Base-by-base conservation (phyloP, 2,329 filamentous ascomycete species). In the Pestalotiopsis sp. region DNA sequence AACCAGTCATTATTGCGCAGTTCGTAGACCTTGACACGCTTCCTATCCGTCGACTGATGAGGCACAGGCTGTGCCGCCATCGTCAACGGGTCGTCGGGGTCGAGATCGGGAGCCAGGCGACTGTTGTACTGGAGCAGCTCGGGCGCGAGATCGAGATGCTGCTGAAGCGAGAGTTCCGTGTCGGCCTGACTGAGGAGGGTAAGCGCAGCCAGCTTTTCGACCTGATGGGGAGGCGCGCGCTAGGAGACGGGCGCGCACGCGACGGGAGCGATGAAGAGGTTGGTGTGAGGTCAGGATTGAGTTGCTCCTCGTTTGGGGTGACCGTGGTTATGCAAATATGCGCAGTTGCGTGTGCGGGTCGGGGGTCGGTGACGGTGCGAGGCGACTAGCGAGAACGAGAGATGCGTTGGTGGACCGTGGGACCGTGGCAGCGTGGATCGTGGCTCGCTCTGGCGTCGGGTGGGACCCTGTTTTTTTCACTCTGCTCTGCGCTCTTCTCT, bases 1-100 rank as follows among this genome's bases (percentile, higher is more conserved):
- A 95, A 98, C 96, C 96, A 99, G 89, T 98, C 96, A 87, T 97
- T 97, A 83, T 97, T 94, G 81, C 93, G 94, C 77, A 99, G 89
- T 85, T 98, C 96, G 82, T 99, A 99, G 80, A 99, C 96, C 87
- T 99, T 99, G 82, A 98, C 96, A 87, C 96, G 88, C 81, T 88
- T 90, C 83, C 86, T 89, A 77, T 91, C 89, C 81, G 86, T 86
- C 80, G 86, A 83, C 83, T 86, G 87, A 88, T 90, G 88, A 89
- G 89, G 89, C 89, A 90, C 88, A 76, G 84, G 83, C 84, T 91
- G 89, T 89, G 89, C 89, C 82, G 82, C 83, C 89, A 91, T 91
- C 86, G 89, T 90, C 89, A 86, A 84, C 80, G 86, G 85, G 83
- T 76, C 73, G 63, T 89, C 86, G 81, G 83, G 79, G 78, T 87